Conservation (phyloP, 2,329 filamentous ascomycete genomes). For the Raffaelea deltoideospora region DNA sequence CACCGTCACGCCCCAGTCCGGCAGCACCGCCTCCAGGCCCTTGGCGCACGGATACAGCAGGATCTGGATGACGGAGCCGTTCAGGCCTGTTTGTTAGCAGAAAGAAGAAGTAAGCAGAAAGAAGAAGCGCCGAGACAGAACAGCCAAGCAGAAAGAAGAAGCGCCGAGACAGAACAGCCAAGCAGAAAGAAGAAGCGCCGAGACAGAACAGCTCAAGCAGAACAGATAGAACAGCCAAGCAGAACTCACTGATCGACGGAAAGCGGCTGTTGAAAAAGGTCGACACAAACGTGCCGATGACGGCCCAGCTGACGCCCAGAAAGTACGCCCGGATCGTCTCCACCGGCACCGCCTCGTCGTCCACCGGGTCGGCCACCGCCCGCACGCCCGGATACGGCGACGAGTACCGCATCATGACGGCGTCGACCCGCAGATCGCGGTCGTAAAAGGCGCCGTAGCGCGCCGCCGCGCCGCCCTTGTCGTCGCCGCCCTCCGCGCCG, state of each 20-base stretch:
- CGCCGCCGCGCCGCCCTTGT: too few species aligned
- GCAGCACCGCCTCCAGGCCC: constrained; percentile 25
- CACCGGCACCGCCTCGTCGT: constrained; percentile 19
- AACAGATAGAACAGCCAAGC: too few species aligned
- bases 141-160: neutral
- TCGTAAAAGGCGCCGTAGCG: constrained; percentile 24
- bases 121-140: neutral
- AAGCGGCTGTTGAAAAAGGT: constrained; percentile 26
- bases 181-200: neutral
- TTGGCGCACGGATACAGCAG: constrained; percentile 30
- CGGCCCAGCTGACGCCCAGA: constrained; percentile 22
- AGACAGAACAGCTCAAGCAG: neutral
- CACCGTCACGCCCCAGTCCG: constrained; percentile 27
- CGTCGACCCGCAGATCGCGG: constrained; percentile 24
- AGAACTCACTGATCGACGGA: constrained; percentile 19
- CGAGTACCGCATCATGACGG: constrained; percentile 23
- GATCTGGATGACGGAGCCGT: constrained; percentile 26
- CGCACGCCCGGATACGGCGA: constrained; percentile 27
- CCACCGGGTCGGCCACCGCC: constrained; percentile 21
- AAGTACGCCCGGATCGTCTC: constrained; percentile 28
- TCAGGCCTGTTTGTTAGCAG: constrained; percentile 11
- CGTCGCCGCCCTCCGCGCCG: too few species aligned
- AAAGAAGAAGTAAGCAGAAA: neutral
- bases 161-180: neutral
- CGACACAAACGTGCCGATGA: constrained; percentile 23